Evolutionary conservation across 495 filamentous ascomycete species (phyloP).

Genomic region (Cercophora newfieldiana): DNA sequence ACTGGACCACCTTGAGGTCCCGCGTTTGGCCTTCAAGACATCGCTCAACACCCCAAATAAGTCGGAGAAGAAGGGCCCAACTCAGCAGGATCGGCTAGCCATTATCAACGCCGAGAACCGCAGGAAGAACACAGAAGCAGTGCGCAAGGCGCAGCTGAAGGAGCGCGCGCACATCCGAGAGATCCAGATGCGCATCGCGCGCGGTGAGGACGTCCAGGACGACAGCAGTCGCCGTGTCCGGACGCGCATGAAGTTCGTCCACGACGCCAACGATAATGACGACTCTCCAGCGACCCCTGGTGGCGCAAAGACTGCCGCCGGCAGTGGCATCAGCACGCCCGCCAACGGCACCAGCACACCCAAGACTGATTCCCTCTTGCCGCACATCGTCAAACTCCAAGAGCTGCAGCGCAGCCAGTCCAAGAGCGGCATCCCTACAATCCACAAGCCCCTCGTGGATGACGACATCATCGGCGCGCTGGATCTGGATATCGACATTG

Average conservation of each 20-base stretch:
- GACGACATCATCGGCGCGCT: slow-evolving; percentile 82
- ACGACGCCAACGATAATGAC: slow-evolving; percentile 43
- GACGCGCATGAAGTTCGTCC: slow-evolving; percentile 61
- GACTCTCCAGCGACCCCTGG: not conserved
- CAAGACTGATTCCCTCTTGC: slow-evolving; percentile 28
- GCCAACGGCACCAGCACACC: slow-evolving; percentile 43
- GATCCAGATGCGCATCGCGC: slow-evolving; percentile 51
- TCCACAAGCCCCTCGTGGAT: slow-evolving; percentile 72
- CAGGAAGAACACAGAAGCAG: slow-evolving; percentile 72
- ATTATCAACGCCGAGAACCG: slow-evolving; percentile 77
- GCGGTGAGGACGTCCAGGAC: slow-evolving; percentile 48
- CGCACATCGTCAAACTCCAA: slow-evolving; percentile 52
- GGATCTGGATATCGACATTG: slow-evolving; percentile 80
- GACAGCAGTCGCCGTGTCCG: slow-evolving; percentile 64
- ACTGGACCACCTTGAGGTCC: slow-evolving; percentile 65
- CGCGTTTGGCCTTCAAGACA: slow-evolving; percentile 69
- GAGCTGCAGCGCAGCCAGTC: slow-evolving; percentile 58
- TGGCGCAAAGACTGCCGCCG: not conserved
- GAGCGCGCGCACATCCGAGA: slow-evolving; percentile 69
- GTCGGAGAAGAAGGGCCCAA: slow-evolving; percentile 41
- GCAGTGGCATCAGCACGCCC: slow-evolving; percentile 52
- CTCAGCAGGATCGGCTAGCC: slow-evolving; percentile 73
- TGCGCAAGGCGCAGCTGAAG: slow-evolving; percentile 79
- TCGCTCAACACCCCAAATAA: slow-evolving; percentile 51
- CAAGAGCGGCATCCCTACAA: slow-evolving; percentile 61